Evolutionary conservation across 495 filamentous ascomycete species (phyloP).

Genomic region (Viridothelium virens): DNA sequence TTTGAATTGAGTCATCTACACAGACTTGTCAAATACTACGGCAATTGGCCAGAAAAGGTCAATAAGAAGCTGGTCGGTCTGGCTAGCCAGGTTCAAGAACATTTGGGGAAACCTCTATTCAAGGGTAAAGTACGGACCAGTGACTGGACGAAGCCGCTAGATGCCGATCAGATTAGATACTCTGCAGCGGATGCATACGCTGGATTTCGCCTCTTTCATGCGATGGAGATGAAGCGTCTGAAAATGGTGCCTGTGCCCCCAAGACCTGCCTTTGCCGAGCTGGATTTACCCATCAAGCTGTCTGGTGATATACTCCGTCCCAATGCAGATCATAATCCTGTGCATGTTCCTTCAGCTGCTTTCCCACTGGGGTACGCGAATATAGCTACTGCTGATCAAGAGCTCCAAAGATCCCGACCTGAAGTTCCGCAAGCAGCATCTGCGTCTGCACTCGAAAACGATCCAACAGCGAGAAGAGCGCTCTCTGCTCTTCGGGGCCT

Average conservation of each 20-base stretch:
- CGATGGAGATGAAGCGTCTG: constrained; percentile 32
- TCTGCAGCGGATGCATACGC: constrained; percentile 37
- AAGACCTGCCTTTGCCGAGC: constrained; percentile 21
- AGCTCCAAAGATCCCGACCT: not conserved
- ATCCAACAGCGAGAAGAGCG: not conserved
- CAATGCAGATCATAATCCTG: not conserved
- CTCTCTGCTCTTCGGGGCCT: not conserved
- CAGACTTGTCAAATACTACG: constrained; percentile 31
- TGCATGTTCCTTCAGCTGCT: not conserved
- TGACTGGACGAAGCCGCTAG: constrained; percentile 31
- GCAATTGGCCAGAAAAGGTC: constrained; percentile 15
- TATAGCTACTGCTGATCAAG: not conserved
- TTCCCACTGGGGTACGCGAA: not conserved
- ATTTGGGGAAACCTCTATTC: constrained; percentile 31
- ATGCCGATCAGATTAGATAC: constrained; percentile 29
- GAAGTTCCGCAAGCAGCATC: not conserved
- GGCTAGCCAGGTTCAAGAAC: constrained; percentile 28
- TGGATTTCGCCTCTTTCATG: constrained; percentile 33
- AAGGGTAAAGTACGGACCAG: constrained; percentile 34
- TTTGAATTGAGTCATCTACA: constrained; percentile 37
- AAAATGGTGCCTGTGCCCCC: constrained; percentile 31
- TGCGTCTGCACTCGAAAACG: not conserved
- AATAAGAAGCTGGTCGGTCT: constrained; percentile 28
- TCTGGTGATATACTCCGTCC: constrained; percentile 13
- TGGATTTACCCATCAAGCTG: constrained; percentile 18